phyloP scores from a whole-genome alignment of 73 alveolate genomes.

The Vitrella brassicaformis region DNA sequence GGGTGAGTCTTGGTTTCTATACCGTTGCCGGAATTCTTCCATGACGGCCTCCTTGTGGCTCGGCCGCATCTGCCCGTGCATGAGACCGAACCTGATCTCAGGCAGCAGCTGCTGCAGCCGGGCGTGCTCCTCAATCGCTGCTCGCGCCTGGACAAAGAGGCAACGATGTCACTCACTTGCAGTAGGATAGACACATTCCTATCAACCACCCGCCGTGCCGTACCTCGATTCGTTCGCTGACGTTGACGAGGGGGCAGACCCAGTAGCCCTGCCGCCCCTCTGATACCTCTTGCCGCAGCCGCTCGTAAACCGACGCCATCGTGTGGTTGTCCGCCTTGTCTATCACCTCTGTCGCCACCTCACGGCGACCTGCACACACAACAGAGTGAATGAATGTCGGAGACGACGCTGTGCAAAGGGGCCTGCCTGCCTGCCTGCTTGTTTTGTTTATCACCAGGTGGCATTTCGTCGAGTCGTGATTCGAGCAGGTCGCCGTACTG shows the following conservation, averaged over 20 bases:
- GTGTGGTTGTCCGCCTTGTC: too few species aligned
- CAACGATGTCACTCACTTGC: background rate
- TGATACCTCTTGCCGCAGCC: background rate
- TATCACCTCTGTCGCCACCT: too few species aligned
- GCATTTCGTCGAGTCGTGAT: background rate
- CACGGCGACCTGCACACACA: too few species aligned
- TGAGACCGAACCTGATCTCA: background rate
- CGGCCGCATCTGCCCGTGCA: background rate
- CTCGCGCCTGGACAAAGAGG: background rate
- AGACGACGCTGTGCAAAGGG: too few species aligned
- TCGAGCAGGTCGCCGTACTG: background rate
- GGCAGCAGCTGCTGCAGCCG: background rate
- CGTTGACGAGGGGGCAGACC: background rate
- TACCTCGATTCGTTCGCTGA: background rate
- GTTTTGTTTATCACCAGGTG: background rate
- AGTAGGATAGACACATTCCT: background rate
- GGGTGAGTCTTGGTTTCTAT: background rate
- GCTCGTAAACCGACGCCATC: too few species aligned
- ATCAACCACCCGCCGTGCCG: background rate
- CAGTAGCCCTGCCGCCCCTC: background rate
- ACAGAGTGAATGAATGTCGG: too few species aligned
- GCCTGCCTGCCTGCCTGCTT: too few species aligned
- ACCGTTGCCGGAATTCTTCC: background rate
- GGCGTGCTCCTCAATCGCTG: background rate
- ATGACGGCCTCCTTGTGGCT: background rate